phyloP scores from a whole-genome alignment of 345 rosid species.

The Arabis hirsuta region DNA sequence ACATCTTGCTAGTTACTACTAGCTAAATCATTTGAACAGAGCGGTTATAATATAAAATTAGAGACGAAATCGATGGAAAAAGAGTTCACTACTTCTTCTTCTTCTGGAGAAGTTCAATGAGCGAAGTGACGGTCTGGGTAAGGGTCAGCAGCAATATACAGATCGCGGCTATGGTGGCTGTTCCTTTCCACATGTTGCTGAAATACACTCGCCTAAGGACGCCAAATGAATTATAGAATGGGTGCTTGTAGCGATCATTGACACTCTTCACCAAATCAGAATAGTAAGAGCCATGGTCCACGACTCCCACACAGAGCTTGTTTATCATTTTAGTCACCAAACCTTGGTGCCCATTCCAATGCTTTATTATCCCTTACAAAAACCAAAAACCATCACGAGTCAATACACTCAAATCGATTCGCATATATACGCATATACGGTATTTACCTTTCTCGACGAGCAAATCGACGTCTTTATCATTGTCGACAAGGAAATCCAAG shows the following conservation, averaged over 20 bases:
- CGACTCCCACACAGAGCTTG: constrained; percentile 21
- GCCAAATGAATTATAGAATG: neutral
- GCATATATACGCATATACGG: neutral
- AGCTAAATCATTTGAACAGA: no score
- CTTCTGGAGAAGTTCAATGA: neutral
- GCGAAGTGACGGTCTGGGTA: neutral
- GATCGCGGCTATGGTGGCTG: constrained; percentile 1
- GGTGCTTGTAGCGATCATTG: neutral
- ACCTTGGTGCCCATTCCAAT: constrained; percentile 13
- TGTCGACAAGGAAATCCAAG: constrained; percentile 36
- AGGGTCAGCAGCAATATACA: constrained; percentile 11
- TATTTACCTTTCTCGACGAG: constrained; percentile 34
- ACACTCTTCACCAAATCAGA: neutral
- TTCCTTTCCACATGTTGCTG: neutral
- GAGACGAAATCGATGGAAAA: neutral
- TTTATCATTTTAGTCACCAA: constrained; percentile 34
- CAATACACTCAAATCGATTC: neutral
- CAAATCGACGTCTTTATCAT: constrained; percentile 25
- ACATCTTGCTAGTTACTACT: no score
- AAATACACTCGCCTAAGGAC: constrained; percentile 30
- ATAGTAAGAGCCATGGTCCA: neutral
- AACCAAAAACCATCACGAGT: neutral
- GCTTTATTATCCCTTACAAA: neutral
- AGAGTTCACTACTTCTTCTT: no score
- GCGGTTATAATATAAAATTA: no score